Percentiles rank a stretch among this genome's conserved stretches.
phyloP scores from a whole-genome alignment of 768 basidiomycete genomes.

The Boletus sp. region DNA sequence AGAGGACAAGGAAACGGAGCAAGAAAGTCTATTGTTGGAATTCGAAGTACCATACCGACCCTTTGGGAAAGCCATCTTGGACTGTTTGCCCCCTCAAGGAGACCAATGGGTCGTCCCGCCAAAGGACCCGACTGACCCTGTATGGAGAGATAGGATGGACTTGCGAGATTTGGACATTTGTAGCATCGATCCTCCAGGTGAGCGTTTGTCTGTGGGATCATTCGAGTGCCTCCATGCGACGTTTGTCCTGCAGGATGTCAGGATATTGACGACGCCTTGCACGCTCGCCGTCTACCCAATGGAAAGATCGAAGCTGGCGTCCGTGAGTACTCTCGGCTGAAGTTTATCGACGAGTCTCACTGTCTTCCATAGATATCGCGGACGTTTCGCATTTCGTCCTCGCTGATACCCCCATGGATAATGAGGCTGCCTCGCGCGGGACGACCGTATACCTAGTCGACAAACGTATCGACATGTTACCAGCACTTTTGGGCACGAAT shows the following conservation, averaged over 20 bases:
- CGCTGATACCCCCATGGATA: conserved; percentile 94
- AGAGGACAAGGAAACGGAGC: conserved; percentile 94
- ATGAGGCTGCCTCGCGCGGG: conserved; percentile 90
- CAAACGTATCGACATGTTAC: conserved; percentile 98
- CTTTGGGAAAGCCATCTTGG: conserved; percentile 92
- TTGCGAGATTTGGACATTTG: conserved; percentile 83
- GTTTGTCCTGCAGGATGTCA: conserved; percentile 68
- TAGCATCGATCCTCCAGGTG: conserved; percentile 96
- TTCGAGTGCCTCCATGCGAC: conserved; percentile 2
- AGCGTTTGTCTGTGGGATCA: conserved; percentile 9
- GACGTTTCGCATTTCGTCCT: conserved; percentile 97
- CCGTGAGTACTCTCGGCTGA: conserved; percentile 58
- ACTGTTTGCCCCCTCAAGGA: conserved; percentile 87
- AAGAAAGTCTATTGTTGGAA: conserved; percentile 89
- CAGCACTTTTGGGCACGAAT: conserved; percentile 90
- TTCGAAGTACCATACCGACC: conserved; percentile 96
- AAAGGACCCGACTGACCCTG: conserved; percentile 49
- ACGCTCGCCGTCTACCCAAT: conserved; percentile 82
- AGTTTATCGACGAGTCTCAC: not conserved
- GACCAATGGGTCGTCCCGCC: conserved; percentile 91
- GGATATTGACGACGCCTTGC: conserved; percentile 97
- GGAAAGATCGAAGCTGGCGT: conserved; percentile 98
- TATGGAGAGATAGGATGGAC: conserved; percentile 88
- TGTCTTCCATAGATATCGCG: conserved; percentile 73
- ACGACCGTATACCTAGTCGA: conserved; percentile 98